These are phyloP conservation scores for Ceriops zippeliana DNA, from an alignment of 345 rosid species.

Conservation along the genomic window DNA sequence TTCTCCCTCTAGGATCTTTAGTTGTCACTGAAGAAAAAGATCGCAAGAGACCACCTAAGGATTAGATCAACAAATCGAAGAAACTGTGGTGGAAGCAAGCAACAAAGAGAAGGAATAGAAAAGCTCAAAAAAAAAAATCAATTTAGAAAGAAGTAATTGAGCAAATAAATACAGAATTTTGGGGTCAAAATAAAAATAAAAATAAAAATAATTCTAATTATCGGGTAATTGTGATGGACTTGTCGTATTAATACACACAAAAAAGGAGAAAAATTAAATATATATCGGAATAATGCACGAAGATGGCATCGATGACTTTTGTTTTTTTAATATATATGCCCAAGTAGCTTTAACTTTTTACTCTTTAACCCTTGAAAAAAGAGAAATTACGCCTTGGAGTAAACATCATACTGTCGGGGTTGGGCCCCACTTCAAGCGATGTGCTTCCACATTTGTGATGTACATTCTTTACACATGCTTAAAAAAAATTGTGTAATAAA, in stretches of 20 bases:
- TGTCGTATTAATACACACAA: not conserved
- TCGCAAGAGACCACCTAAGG: constrained; percentile 36
- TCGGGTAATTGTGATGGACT: constrained; percentile 7
- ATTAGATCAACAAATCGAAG: constrained; percentile 86
- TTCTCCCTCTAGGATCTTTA: constrained; percentile 43
- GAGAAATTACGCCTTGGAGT: constrained; percentile 19
- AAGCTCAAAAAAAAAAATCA: constrained; percentile 1
- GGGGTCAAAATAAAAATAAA: constrained; percentile 8
- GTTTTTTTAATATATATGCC: not conserved
- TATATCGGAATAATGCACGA: constrained; percentile 6
- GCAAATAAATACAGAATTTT: constrained; percentile 13
- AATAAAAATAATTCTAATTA: not conserved
- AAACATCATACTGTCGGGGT: constrained; percentile 37
- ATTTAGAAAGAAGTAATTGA: constrained; percentile 3
- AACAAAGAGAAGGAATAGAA: constrained; percentile 41
- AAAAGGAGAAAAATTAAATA: not conserved
- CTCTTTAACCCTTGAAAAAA: constrained; percentile 3
- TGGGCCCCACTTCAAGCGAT: constrained; percentile 41
- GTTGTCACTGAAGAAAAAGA: constrained; percentile 48
- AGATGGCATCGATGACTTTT: constrained; percentile 6
- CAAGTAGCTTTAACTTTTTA: not conserved
- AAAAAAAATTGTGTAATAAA: constrained; percentile 12
- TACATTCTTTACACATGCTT: constrained; percentile 45
- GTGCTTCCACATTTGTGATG: constrained; percentile 42
- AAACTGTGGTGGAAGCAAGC: constrained; percentile 37